Conservation (phyloP, 2,329 filamentous ascomycete species). For the Pyrenochaeta sp. region DNA sequence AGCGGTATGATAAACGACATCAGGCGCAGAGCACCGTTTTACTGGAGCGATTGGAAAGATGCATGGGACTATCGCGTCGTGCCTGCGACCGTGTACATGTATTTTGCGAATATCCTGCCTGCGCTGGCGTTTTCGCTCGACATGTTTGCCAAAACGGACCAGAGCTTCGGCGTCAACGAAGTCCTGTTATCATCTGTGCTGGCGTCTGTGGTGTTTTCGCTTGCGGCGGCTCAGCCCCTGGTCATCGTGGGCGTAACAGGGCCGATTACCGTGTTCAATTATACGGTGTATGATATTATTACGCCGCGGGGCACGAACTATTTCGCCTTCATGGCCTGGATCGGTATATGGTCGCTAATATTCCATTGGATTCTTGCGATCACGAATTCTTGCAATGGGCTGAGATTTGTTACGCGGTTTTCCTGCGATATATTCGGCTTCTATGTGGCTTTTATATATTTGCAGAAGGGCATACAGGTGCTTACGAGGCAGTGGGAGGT, state of each 20-base stretch:
- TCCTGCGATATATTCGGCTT: slow-evolving; percentile 95
- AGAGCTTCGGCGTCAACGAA: slow-evolving; percentile 89
- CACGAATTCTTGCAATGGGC: slow-evolving; percentile 85
- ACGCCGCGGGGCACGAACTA: slow-evolving; percentile 79
- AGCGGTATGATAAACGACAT: slow-evolving; percentile 83
- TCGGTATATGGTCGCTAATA: slow-evolving; percentile 84
- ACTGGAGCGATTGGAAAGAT: slow-evolving; percentile 83
- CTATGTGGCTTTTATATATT: slow-evolving; percentile 90
- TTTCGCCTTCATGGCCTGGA: slow-evolving; percentile 90
- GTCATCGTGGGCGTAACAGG: slow-evolving; percentile 92
- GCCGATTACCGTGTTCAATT: slow-evolving; percentile 95
- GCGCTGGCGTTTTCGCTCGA: slow-evolving; percentile 89
- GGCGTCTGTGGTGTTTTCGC: slow-evolving; percentile 79
- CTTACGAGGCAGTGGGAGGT: slow-evolving; percentile 75
- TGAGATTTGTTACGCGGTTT: slow-evolving; percentile 90
- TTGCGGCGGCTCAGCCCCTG: slow-evolving; percentile 83
- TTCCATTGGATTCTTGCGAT: slow-evolving; percentile 86
- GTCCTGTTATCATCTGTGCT: slow-evolving; percentile 86
- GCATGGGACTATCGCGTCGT: slow-evolving; percentile 91
- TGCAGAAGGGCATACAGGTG: slow-evolving; percentile 90
- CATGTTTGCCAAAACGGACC: slow-evolving; percentile 89
- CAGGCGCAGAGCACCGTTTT: slow-evolving; percentile 76
- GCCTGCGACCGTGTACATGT: slow-evolving; percentile 90
- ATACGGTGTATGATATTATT: slow-evolving; percentile 92
- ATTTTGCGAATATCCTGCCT: slow-evolving; percentile 91